Base-by-base conservation (phyloP, 2,329 filamentous ascomycete genomes). In the Fusarium annulatum region DNA sequence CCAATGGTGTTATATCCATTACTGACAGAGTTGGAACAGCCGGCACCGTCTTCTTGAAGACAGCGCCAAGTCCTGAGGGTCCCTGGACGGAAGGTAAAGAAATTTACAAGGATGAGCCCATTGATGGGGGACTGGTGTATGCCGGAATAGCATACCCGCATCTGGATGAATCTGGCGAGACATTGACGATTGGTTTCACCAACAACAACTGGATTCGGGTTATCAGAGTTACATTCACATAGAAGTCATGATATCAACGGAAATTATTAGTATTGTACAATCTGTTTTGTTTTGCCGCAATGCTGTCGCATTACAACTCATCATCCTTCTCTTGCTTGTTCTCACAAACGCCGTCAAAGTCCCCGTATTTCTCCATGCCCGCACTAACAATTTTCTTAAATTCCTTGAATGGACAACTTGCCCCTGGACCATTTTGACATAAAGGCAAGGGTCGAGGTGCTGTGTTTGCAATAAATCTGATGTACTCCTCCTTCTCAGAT, bases 181-280 rank as follows among this genome's bases (percentile, higher is more conserved):
- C 81, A 1, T 48, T 84, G 62, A 82, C 80, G 2, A 77, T 84
- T 51, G 82, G 81, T 0, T 85, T 79, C 41, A 85, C 82, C 3
- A 85, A 84, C 61, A 81, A 83, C 34, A 83, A 83, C 56, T 78
- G 80, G 43, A 82, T 82, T 12, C 79, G 84, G 58, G 75, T 84
- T 2, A 78, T 84, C 46, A 81, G 76, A 53, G 80, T 70, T 2
- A 53, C 43, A 0, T 64, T 73, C 18, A 23, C 14, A 21, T 23
- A 59, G 52, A 21, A n/a, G 4, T 0, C 5, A 39, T 2, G 9
- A 0, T 6, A 11, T 14, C 7, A 9, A 7, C 9, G 5, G 0
- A 1, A 26, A 2, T 11, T 21, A 15, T 38, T 30, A 33, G 6
- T 43, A 49, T 36, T 28, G 30, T 53, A 65, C 30, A 65, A n/a